Evolutionary conservation across 139 green algal genomes (phyloP).

Genomic region (Edaphochlamys debaryana): DNA sequence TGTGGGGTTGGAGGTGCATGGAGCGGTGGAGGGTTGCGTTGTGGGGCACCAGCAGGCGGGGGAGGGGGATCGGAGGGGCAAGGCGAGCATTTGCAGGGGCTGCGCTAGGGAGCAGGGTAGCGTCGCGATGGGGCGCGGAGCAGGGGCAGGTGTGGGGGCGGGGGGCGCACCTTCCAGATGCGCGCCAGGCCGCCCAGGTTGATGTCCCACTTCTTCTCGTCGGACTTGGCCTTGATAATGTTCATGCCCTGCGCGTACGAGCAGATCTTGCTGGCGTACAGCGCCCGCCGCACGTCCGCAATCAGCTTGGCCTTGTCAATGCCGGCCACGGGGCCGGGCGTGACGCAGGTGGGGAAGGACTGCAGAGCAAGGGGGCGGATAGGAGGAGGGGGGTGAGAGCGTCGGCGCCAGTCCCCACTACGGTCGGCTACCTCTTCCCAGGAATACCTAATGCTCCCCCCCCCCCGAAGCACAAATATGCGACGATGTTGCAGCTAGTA

Average conservation of each 20-base stretch:
- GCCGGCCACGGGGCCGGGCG: constrained; percentile 40
- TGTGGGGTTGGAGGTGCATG: too few relatives aligned
- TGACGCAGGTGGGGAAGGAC: constrained; percentile 20
- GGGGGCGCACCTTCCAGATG: constrained; percentile 94
- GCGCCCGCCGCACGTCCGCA: constrained; percentile 82
- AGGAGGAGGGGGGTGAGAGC: constrained; percentile 10
- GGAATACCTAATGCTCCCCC: too few relatives aligned
- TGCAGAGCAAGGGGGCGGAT: too few relatives aligned
- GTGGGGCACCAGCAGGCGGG: too few relatives aligned
- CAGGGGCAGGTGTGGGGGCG: too few relatives aligned
- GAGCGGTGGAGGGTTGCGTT: too few relatives aligned
- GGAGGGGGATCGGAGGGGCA: background rate
- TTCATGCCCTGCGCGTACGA: constrained; percentile 98
- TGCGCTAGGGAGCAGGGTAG: too few relatives aligned
- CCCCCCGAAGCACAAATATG: too few relatives aligned
- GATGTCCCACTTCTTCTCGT: constrained; percentile 90
- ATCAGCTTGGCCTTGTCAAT: constrained; percentile 93
- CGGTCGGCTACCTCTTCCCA: background rate
- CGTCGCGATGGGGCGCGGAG: too few relatives aligned
- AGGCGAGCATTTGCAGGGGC: too few relatives aligned
- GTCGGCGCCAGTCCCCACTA: background rate
- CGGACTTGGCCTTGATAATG: constrained; percentile 96
- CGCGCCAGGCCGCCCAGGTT: constrained; percentile 91
- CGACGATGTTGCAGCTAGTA: too few relatives aligned
- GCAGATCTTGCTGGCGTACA: constrained; percentile 96